Evolutionary conservation across 2,329 filamentous ascomycete genomes (phyloP), one percentile per base, ranked within the genome.

Genomic region (Colletotrichum sojae): DNA sequence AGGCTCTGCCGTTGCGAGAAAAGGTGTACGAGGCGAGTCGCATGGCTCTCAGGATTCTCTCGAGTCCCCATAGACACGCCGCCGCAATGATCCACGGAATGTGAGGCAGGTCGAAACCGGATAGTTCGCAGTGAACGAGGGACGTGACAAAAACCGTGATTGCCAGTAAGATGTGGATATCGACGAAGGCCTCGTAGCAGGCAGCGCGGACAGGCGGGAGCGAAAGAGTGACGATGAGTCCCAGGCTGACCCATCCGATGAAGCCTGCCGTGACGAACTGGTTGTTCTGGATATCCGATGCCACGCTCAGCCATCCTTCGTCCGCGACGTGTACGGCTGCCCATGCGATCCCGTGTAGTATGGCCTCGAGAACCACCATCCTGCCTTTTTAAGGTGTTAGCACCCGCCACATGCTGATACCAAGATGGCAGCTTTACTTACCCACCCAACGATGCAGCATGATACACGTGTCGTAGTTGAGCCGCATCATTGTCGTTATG

Each of bases 1-100:
- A 86, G 61, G 79, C 80, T 20, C 79, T 75, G 20, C 18, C 5
- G 6, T 48, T 27, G 16, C 54, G 40, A 6, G 57, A 81, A 67
- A 74, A 78, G 73, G 88, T 89, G 71, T 83, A 81, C 76, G 83
- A 87, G 40, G 86, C 16, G 18, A 89, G 76, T 31, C 81, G 81
- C 5, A 76, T 67, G 46, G 88, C 74, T 27, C 88, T 84, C 45
- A 78, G 74, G 16, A 79, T 62, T 36, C 88, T 83, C 75, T 92
- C 91, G 3, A 81, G 74, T 16, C 78, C 83, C 90, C 90, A 93
- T 56, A 92, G 80, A 46, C 84, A 75, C 69, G 91, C 81, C 43
- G 88, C 78, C 18, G 86, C 82, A 63, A 88, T 79, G 69, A 93
- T 80, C 78, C 89, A 91, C 2, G 84, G 83, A 40, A 88, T 78